Conservation (phyloP, 108 stramenopile genomes). For the Cyclotella baltica region DNA sequence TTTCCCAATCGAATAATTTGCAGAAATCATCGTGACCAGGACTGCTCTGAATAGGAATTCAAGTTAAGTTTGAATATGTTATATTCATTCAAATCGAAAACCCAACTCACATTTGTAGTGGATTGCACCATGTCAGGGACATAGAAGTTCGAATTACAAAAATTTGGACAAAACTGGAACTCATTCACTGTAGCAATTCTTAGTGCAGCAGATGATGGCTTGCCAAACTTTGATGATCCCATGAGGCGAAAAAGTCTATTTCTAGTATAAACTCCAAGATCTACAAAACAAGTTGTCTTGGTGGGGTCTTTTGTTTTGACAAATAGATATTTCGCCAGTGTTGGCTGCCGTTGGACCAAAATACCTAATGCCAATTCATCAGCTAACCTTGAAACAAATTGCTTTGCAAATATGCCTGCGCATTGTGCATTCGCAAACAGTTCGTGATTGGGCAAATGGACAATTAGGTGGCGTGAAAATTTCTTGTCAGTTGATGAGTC, state of each 20-base stretch:
- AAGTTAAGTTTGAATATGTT: neutral
- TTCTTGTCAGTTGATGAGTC: conserved; percentile 92
- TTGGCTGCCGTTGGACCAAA: conserved; percentile 38
- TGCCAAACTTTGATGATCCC: conserved; percentile 88
- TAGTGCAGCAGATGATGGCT: conserved; percentile 67
- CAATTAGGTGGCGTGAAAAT: conserved; percentile 92
- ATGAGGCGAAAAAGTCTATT: conserved; percentile 95
- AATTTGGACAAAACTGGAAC: conserved; percentile 62
- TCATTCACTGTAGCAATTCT: conserved; percentile 61
- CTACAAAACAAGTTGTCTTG: conserved; percentile 78
- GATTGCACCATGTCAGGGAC: conserved; percentile 11
- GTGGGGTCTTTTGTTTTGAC: conserved; percentile 57
- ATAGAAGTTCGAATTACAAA: conserved; percentile 69
- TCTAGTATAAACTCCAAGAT: conserved; percentile 90
- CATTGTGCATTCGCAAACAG: conserved; percentile 74
- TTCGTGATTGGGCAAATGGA: conserved; percentile 75
- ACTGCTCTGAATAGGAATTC: neutral
- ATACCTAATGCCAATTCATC: conserved; percentile 69
- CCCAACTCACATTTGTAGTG: neutral
- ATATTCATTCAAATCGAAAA: neutral
- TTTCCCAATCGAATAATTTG: conserved; percentile 59
- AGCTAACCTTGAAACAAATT: conserved; percentile 66
- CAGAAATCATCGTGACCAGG: conserved; percentile 27
- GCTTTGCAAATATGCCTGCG: conserved; percentile 79
- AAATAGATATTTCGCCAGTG: conserved; percentile 70